Base-by-base conservation (phyloP, 2,329 filamentous ascomycete species). In the Dactylellina haptotyla region DNA sequence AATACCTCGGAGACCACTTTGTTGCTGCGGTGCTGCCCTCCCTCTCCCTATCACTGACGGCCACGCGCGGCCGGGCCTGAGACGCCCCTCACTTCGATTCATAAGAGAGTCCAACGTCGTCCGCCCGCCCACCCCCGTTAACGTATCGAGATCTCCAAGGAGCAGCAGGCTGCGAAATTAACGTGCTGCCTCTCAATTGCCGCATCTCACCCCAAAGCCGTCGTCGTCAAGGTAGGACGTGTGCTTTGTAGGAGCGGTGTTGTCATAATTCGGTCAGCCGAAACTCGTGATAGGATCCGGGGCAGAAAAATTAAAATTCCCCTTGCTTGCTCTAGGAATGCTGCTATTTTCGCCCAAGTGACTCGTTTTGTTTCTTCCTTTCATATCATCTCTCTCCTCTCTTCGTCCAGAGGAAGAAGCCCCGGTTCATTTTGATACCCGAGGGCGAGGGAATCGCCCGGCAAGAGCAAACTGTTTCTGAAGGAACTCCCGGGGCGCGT, bases 321-420 rank as follows among this genome's bases (percentile, higher is more conserved):
- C 69, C 69, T 73, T 73, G 61, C 69, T 61, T 73, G n/a, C 30
- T n/a, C 41, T 43, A 66, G 37, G 69, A 73, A 73, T 66, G 69
- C 61, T 26, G n/a, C 46, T 30, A 23, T 50, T 32, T 37, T 37
- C 48, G 48, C 39, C 54, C 69, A 57, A 34, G 48, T 64, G 48
- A 54, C 34, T 30, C 23, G 30, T 64, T 54, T 30, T 26, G 20
- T 30, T 34, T n/a, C n/a, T n/a, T n/a, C n/a, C n/a, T n/a, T n/a
- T n/a, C n/a, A n/a, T n/a, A n/a, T n/a, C n/a, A n/a, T n/a, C n/a
- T 41, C 43, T 41, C 43, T 34, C n/a, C 32, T 39, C 37, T 56
- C 61, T 61, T 56, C 51, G 28, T 56, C 48, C 4, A 58, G 18
- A 64, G 59, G 61, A 54, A 14, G 39, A 64, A 48, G 43, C 67